Percentiles rank a stretch among this genome's conserved stretches.
Conservation (phyloP, 2,329 filamentous ascomycete genomes). For the Phyllosticta citriasiana region DNA sequence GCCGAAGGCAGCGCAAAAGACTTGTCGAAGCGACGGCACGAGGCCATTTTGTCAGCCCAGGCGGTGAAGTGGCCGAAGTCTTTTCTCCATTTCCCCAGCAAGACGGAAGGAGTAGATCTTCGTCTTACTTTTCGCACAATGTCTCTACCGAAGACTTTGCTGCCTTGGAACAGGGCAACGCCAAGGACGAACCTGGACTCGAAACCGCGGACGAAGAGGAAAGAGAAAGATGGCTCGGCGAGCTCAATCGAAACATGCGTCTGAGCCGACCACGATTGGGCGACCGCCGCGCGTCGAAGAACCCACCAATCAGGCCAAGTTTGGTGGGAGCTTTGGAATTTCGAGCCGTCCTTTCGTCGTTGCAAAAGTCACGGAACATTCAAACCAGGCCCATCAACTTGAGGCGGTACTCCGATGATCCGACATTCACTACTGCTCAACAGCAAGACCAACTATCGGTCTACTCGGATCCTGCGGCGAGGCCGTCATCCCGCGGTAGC, state of each 20-base stretch:
- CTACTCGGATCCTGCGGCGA: conserved; percentile 36
- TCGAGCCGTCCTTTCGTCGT: conserved; percentile 74
- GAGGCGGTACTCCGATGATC: conserved; percentile 60
- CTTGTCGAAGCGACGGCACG: conserved; percentile 62
- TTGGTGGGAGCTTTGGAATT: conserved; percentile 91
- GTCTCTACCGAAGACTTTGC: conserved; percentile 54
- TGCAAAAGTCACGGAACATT: conserved; percentile 72
- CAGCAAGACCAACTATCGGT: conserved; percentile 38
- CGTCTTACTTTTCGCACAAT: neutral
- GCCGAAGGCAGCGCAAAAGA: conserved; percentile 49
- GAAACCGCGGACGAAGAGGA: conserved; percentile 58
- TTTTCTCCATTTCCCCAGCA: conserved; percentile 45
- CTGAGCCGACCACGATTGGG: conserved; percentile 56
- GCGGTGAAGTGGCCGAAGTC: conserved; percentile 49
- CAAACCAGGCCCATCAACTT: conserved; percentile 59
- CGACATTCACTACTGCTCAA: conserved; percentile 35
- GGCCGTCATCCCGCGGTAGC: conserved; percentile 21
- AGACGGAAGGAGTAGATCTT: conserved; percentile 30
- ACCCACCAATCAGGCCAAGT: conserved; percentile 74
- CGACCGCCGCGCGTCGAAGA: conserved; percentile 62
- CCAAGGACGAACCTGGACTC: conserved; percentile 49
- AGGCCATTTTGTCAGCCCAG: conserved; percentile 58
- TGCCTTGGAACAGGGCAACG: conserved; percentile 48
- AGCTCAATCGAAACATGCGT: conserved; percentile 89
- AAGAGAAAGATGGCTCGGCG: conserved; percentile 56